Conservation (phyloP, 1,284 basidiomycete genomes). For the Coniferiporia weirii region DNA sequence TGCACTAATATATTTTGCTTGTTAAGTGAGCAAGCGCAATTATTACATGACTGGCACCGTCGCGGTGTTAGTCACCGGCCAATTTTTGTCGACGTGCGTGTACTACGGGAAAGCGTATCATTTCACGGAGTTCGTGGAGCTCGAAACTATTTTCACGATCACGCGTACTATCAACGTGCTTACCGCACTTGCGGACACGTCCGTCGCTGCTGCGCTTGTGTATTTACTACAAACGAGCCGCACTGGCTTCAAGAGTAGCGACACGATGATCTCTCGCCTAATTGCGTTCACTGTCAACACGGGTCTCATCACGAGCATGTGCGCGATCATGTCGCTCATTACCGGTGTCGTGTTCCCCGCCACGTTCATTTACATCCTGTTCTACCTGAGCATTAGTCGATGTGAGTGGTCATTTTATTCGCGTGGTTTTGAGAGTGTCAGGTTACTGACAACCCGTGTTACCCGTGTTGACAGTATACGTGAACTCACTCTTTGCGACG, state of each 20-base stretch:
- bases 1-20: background rate
- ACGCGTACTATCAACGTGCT: conserved; percentile 13
- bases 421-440: background rate
- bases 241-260: conserved; percentile 8
- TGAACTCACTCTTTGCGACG: conserved; percentile 16
- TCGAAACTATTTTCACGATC: conserved; percentile 1
- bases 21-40: conserved; percentile 14
- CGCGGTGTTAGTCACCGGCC: conserved; percentile 1
- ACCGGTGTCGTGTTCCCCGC: conserved; percentile 5
- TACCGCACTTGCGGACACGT: conserved; percentile 6
- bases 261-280: conserved; percentile 13
- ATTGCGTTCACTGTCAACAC: conserved; percentile 19
- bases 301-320: conserved; percentile 16
- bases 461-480: conserved; percentile 14
- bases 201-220: conserved; percentile 11
- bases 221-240: conserved; percentile 8
- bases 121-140: background rate
- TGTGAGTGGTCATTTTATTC: conserved; percentile 1
- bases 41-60: background rate
- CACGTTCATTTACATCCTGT: conserved; percentile 16
- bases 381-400: conserved; percentile 11
- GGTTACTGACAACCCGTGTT: background rate
- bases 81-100: conserved; percentile 2
- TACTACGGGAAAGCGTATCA: conserved; percentile 4
- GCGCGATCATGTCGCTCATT: conserved; percentile 13